A percentile compares a stretch with the other conserved stretches of the same genome.
Evolutionary conservation across 2,329 filamentous ascomycete genomes (phyloP).

Genomic region (Ophiostoma sp.): DNA sequence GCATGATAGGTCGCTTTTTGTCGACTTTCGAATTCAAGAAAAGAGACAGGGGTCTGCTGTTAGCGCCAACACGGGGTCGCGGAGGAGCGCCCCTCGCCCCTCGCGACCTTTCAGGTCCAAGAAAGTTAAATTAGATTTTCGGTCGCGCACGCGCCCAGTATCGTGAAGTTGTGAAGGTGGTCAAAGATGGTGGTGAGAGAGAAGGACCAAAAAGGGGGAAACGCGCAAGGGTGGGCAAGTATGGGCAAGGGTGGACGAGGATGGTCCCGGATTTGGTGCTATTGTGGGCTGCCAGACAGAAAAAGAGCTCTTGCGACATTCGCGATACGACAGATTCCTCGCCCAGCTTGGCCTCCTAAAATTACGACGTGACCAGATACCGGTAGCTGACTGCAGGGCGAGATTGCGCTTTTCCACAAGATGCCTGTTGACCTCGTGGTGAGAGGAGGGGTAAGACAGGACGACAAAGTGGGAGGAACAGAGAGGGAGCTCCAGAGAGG

Average conservation of each 20-base stretch:
- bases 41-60: constrained; percentile 3
- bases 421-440: not conserved
- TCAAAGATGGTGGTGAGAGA: not conserved
- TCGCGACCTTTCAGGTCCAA: not conserved
- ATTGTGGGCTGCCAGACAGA: not conserved
- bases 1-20: not conserved
- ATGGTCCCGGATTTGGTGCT: constrained; percentile 1
- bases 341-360: not conserved
- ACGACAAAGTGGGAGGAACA: not conserved
- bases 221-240: not conserved
- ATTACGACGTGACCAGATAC: constrained; percentile 6
- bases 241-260: not conserved
- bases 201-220: not conserved
- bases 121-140: constrained; percentile 22
- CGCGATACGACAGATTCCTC: not conserved
- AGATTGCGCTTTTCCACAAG: not conserved
- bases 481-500: not conserved
- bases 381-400: not conserved
- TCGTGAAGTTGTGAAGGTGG: not conserved
- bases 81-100: not conserved
- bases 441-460: not conserved
- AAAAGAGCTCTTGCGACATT: not conserved
- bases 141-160: not conserved
- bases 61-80: constrained; percentile 13
- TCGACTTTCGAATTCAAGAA: not conserved